Evolutionary conservation across 768 basidiomycete genomes (phyloP).

Genomic region (Suillus alpinus): DNA sequence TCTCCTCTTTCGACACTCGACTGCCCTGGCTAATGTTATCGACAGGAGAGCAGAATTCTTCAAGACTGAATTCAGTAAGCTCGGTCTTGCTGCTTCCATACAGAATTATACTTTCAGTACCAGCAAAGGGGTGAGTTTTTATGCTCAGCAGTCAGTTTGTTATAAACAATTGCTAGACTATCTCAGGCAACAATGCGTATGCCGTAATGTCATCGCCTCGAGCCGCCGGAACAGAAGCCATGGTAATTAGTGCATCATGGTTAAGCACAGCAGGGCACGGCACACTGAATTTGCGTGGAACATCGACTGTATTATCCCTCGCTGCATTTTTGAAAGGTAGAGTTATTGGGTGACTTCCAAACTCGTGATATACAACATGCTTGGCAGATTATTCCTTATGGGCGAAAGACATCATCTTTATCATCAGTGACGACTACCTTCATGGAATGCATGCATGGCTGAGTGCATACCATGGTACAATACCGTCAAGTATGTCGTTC

Average conservation of each 20-base stretch:
- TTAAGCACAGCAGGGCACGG: conserved; percentile 58
- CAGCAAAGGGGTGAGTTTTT: conserved; percentile 42
- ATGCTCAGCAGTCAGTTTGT: neutral
- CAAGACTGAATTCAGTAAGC: conserved; percentile 60
- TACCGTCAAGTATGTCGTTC: conserved; percentile 58
- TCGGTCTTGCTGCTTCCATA: conserved; percentile 68
- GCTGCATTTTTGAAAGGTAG: conserved; percentile 81
- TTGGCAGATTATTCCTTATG: conserved; percentile 80
- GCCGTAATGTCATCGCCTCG: conserved; percentile 81
- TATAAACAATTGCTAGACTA: conserved; percentile 36
- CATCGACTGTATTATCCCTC: conserved; percentile 82
- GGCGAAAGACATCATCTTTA: conserved; percentile 92
- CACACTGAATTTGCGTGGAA: conserved; percentile 77
- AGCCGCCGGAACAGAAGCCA: conserved; percentile 89
- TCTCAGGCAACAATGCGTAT: conserved; percentile 77
- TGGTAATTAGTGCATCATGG: conserved; percentile 92
- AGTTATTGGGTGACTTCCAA: conserved; percentile 14
- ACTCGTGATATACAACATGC: conserved; percentile 6
- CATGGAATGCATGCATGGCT: conserved; percentile 96
- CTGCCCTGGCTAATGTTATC: conserved; percentile 3
- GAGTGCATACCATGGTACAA: conserved; percentile 70
- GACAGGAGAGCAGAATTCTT: conserved; percentile 66
- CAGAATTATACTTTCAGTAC: conserved; percentile 66
- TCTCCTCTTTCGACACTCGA: neutral
- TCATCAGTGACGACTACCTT: conserved; percentile 83